Base-by-base conservation (phyloP, 2,329 filamentous ascomycete genomes). In the Pseudogymnoascus verrucosus region DNA sequence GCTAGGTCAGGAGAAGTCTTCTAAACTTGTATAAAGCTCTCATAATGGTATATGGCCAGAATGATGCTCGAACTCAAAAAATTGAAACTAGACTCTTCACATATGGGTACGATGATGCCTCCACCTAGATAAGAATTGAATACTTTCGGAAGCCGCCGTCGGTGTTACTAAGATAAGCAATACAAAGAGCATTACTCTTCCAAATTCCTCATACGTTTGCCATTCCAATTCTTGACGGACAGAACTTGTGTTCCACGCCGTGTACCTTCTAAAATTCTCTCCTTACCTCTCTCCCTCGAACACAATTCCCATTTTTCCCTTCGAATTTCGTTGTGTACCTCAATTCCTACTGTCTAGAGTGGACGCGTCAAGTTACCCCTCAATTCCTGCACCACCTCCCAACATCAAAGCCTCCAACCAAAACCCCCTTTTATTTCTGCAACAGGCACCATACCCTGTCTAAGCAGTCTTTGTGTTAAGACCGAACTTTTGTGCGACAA, bases 121-220 rank as follows among this genome's bases (percentile, higher is more conserved):
- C 51, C 26, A 6, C 7, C 5, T 10, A 21, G 51, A 57, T 34
- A 12, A 34, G 26, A 57, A 34, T 11, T 47, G 12, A 47, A 34
- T n/a, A 6, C 12, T 28, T n/a, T 54, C 51, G 28, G 51, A 57
- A 34, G 26, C 51, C 28, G 51, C 28, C 16, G 26, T 21, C 51
- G 28, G 51, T 57, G 51, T 57, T 34, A 57, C 51, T 34, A 57
- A 57, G 51, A 57, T 57, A 34, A 57, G 51, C 12, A 57, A 19
- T 34, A 57, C 51, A 57, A 34, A 19, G n/a, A 34, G 11, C 21
- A 57, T 34, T 28, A 28, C 51, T 12, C 11, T 34, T 34, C n/a
- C 51, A 34, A 57, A 57, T 57, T 57, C 16, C 51, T 34, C 51
- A 57, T 14, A 34, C 4, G 10, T 57, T 57, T 34, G 51, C 31